These are phyloP conservation scores for Beauveria asiatica DNA, from an alignment of 2,329 filamentous ascomycete species.

Conservation along the genomic window DNA sequence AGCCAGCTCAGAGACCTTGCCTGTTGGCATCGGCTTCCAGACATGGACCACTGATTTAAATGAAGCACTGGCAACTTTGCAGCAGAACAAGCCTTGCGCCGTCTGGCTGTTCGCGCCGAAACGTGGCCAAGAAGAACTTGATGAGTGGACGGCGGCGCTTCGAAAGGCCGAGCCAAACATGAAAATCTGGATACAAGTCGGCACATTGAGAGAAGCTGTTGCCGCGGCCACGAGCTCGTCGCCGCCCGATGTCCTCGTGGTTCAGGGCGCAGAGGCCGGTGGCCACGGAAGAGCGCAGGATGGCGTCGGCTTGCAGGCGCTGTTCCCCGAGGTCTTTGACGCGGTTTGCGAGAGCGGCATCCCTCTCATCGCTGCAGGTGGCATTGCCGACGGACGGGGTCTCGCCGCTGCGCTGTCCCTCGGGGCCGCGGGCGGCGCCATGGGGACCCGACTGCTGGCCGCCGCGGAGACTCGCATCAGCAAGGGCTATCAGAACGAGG, in stretches of 20 bases:
- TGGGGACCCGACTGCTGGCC: conserved; percentile 59
- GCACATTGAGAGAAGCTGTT: conserved; percentile 37
- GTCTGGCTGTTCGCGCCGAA: conserved; percentile 41
- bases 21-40: conserved; percentile 39
- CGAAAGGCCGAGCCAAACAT: conserved; percentile 31
- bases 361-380: conserved; percentile 42
- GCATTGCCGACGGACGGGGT: conserved; percentile 43
- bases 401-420: conserved; percentile 40
- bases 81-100: conserved; percentile 26
- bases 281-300: conserved; percentile 40
- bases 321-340: conserved; percentile 43
- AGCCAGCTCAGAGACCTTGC: conserved; percentile 20
- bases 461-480: conserved; percentile 30
- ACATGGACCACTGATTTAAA: conserved; percentile 34
- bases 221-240: conserved; percentile 26
- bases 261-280: conserved; percentile 46
- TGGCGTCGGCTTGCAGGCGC: conserved; percentile 35
- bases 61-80: conserved; percentile 22
- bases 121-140: conserved; percentile 26
- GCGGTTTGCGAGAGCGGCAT: conserved; percentile 27
- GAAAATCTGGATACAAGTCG: conserved; percentile 45
- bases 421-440: conserved; percentile 44
- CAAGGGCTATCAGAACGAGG: conserved; percentile 33
- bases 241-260: conserved; percentile 40
- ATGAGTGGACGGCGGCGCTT: conserved; percentile 37